phyloP scores from a whole-genome alignment of 2,329 filamentous ascomycete genomes.

The Colletotrichum cordylinicola region DNA sequence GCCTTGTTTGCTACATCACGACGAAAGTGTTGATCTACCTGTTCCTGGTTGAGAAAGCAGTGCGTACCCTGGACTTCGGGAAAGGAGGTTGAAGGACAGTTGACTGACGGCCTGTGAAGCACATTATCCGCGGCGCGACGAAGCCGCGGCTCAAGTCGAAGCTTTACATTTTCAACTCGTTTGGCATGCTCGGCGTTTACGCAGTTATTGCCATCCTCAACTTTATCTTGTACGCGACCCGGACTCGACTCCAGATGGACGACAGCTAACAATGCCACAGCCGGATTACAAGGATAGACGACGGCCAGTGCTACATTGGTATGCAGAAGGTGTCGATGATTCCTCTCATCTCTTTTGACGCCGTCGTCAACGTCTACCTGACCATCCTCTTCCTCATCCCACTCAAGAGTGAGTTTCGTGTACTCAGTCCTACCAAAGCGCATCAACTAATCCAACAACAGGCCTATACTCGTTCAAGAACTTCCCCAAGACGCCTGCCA shows the following conservation, averaged over 20 bases:
- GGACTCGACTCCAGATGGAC: background rate
- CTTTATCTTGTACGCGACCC: constrained; percentile 62
- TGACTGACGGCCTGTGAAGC: constrained; percentile 38
- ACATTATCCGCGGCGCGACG: constrained; percentile 61
- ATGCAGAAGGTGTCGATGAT: constrained; percentile 65
- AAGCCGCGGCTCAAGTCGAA: constrained; percentile 59
- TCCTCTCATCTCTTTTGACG: constrained; percentile 66
- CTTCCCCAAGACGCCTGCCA: constrained; percentile 45
- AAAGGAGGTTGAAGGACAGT: background rate
- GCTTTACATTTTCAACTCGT: constrained; percentile 66
- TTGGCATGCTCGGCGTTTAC: constrained; percentile 58
- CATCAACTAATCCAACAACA: constrained; percentile 28
- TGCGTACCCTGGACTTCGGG: constrained; percentile 34
- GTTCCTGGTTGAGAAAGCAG: constrained; percentile 69
- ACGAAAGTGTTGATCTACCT: constrained; percentile 71
- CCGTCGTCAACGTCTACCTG: constrained; percentile 67
- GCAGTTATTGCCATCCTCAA: constrained; percentile 58
- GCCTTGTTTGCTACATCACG: constrained; percentile 66
- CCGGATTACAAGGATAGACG: constrained; percentile 60
- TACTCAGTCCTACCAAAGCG: background rate
- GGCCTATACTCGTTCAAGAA: constrained; percentile 61
- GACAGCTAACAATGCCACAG: constrained; percentile 33
- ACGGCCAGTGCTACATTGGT: constrained; percentile 66
- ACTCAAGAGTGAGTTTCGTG: constrained; percentile 51
- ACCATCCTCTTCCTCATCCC: constrained; percentile 69